Percentiles rank a stretch among this genome's conserved stretches.
phyloP scores from a whole-genome alignment of 2,329 filamentous ascomycete genomes.

The Pseudopyricularia cyperi region DNA sequence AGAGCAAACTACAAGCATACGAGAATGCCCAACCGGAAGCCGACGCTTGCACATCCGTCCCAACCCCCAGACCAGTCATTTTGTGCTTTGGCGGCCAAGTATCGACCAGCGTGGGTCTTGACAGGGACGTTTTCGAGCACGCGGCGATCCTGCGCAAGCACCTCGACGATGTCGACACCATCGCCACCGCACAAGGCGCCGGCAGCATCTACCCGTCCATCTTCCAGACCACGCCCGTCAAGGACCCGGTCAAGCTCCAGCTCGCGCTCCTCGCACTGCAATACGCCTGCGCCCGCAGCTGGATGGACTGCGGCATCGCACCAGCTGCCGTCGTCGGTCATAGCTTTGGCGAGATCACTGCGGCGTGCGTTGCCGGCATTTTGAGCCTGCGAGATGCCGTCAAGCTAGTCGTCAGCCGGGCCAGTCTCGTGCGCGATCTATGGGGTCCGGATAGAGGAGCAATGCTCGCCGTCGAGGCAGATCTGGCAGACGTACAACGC shows the following conservation, averaged over 20 bases:
- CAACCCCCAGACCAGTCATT: slow-evolving; percentile 14
- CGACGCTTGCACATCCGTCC: not conserved
- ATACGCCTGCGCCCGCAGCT: slow-evolving; percentile 19
- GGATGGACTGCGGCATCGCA: slow-evolving; percentile 22
- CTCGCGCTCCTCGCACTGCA: slow-evolving; percentile 24
- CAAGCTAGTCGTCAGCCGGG: slow-evolving; percentile 14
- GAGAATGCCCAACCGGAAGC: not conserved
- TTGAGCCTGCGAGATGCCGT: slow-evolving; percentile 18
- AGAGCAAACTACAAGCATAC: slow-evolving; percentile 8
- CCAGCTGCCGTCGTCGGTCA: slow-evolving; percentile 21
- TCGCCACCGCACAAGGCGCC: slow-evolving; percentile 6
- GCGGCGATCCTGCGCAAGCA: slow-evolving; percentile 11
- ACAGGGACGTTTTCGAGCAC: slow-evolving; percentile 15
- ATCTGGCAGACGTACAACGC: slow-evolving; percentile 11
- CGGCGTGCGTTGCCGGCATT: slow-evolving; percentile 20
- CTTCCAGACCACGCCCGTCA: slow-evolving; percentile 13
- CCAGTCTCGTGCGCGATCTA: slow-evolving; percentile 13
- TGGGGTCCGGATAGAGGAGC: slow-evolving; percentile 22
- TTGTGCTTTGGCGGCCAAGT: slow-evolving; percentile 23
- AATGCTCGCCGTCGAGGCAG: slow-evolving; percentile 25
- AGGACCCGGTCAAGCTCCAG: slow-evolving; percentile 20
- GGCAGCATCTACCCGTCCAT: slow-evolving; percentile 17
- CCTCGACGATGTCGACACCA: slow-evolving; percentile 11
- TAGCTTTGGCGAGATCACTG: slow-evolving; percentile 27
- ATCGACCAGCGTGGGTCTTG: slow-evolving; percentile 15